phyloP scores from a whole-genome alignment of 768 basidiomycete species.

The Tulasnella sp. region DNA sequence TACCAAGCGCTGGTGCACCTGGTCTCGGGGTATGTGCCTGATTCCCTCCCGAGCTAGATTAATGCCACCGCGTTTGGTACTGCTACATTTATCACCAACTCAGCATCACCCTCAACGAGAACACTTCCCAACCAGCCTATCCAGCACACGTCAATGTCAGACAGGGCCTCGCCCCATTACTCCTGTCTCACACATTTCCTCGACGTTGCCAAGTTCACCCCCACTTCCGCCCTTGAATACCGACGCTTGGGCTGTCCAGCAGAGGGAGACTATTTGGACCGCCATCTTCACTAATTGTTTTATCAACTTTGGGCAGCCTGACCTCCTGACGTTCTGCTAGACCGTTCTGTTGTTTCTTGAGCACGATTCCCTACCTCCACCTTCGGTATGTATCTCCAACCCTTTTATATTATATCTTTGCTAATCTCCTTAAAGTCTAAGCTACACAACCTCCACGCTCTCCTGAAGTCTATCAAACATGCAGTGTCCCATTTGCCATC shows the following conservation, averaged over 20 bases:
- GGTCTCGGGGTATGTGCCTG: not conserved
- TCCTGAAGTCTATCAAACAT: no score
- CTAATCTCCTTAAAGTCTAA: no score
- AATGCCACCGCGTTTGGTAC: constrained; percentile 64
- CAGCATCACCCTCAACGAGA: constrained; percentile 52
- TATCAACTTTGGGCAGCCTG: no score
- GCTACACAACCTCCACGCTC: no score
- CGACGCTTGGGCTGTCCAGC: constrained; percentile 82
- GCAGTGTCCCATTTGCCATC: no score
- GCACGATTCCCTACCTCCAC: no score
- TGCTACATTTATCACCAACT: constrained; percentile 66
- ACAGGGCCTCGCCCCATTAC: constrained; percentile 79
- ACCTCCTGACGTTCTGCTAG: no score
- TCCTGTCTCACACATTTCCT: constrained; percentile 84
- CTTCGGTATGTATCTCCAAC: no score
- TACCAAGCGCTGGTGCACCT: no score
- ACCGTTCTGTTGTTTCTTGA: no score
- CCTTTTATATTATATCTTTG: no score
- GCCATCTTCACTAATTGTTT: constrained; percentile 50
- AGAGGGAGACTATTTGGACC: no score
- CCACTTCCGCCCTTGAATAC: constrained; percentile 87
- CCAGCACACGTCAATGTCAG: constrained; percentile 61
- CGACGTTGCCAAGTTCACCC: constrained; percentile 82
- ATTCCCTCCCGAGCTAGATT: constrained; percentile 47
- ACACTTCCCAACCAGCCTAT: constrained; percentile 64